These are phyloP conservation scores for Fusarium oxysporum DNA, from an alignment of 2,329 filamentous ascomycete genomes.

Conservation along the genomic window DNA sequence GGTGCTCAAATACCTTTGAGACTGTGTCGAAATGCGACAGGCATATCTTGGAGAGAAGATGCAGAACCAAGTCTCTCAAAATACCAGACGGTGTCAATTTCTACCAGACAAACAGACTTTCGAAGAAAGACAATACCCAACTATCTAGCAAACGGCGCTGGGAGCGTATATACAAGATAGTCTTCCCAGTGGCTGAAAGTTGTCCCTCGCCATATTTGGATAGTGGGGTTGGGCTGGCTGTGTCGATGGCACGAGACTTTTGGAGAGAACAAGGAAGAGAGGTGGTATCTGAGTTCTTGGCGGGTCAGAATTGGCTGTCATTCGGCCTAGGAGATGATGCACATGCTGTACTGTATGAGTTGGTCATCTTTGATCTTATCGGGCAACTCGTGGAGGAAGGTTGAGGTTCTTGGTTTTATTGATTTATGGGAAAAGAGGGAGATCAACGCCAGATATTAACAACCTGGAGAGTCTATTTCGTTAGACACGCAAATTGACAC, in stretches of 20 bases:
- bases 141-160: not conserved
- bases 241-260: not conserved
- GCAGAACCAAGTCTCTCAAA: not conserved
- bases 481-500: no score
- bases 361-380: not conserved
- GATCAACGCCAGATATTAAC: no score
- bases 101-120: not conserved
- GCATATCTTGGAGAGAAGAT: not conserved
- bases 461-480: no score
- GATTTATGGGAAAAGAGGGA: no score
- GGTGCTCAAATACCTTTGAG: not conserved
- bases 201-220: not conserved
- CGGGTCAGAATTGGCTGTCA: not conserved
- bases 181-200: not conserved
- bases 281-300: rapidly evolving
- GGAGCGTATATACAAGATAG: rapidly evolving
- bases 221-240: rapidly evolving
- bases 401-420: not conserved
- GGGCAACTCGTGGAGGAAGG: not conserved
- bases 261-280: not conserved
- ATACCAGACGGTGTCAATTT: not conserved
- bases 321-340: not conserved
- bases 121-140: rapidly evolving
- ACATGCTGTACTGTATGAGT: not conserved
- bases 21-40: not conserved